These are phyloP conservation scores for Raffaelea deltoideospora DNA, from an alignment of 2,329 filamentous ascomycete genomes.

Conservation along the genomic window DNA sequence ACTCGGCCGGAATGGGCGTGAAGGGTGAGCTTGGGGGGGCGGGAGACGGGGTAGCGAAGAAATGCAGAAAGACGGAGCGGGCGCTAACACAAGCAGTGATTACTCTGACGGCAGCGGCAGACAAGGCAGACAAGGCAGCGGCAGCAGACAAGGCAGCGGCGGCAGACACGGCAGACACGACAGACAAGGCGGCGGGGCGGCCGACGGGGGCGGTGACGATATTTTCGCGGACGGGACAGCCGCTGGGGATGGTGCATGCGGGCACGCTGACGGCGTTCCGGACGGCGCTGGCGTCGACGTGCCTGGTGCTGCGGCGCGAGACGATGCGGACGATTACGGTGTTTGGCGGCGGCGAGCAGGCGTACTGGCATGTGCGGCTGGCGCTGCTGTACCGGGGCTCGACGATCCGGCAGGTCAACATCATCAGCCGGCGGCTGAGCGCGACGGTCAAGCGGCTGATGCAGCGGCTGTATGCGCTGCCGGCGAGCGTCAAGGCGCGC, in stretches of 20 bases:
- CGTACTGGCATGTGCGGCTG: conserved; percentile 86
- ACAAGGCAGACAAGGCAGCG: conserved; percentile 12
- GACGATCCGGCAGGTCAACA: conserved; percentile 65
- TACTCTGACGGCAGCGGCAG: conserved; percentile 36
- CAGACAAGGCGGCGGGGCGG: conserved; percentile 20
- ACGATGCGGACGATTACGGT: conserved; percentile 63
- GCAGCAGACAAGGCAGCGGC: conserved; percentile 15
- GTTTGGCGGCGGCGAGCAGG: conserved; percentile 80
- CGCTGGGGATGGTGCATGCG: conserved; percentile 56
- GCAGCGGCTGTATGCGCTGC: conserved; percentile 34
- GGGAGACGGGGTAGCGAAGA: no score
- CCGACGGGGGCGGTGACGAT: conserved; percentile 56
- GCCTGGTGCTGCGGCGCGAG: conserved; percentile 48
- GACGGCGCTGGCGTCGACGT: conserved; percentile 57
- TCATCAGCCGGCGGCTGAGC: conserved; percentile 63
- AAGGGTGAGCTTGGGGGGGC: conserved; percentile 35
- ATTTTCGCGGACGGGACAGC: conserved; percentile 44
- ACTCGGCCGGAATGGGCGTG: conserved; percentile 47
- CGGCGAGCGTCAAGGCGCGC: conserved; percentile 26
- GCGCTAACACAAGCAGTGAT: conserved; percentile 33
- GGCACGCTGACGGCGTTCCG: conserved; percentile 66
- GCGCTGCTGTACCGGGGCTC: conserved; percentile 56
- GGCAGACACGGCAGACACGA: conserved; percentile 12
- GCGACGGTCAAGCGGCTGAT: conserved; percentile 38
- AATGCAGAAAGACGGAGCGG: no score